phyloP scores from a whole-genome alignment of 805 yeast species.

The Ogataea angusta region DNA sequence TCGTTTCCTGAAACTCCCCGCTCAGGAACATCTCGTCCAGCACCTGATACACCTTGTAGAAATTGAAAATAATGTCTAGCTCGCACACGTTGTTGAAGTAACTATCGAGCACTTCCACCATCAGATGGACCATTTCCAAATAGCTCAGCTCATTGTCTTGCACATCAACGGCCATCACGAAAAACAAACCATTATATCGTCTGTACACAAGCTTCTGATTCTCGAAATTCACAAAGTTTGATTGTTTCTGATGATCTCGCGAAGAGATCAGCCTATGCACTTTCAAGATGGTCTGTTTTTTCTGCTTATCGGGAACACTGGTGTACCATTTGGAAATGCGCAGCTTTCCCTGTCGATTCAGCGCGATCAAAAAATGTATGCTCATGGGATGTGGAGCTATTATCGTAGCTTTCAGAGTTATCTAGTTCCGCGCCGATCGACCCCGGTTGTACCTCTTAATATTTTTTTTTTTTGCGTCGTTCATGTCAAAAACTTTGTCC shows the following conservation, averaged over 20 bases:
- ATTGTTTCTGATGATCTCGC: slow-evolving; percentile 78
- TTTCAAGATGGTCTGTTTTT: slow-evolving; percentile 49
- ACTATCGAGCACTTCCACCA: slow-evolving; percentile 84
- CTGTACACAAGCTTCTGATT: slow-evolving; percentile 73
- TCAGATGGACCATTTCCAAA: slow-evolving; percentile 78
- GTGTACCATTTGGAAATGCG: slow-evolving; percentile 78
- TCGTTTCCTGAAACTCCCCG: slow-evolving; percentile 88
- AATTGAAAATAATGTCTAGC: slow-evolving; percentile 87
- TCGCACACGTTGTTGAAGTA: slow-evolving; percentile 92
- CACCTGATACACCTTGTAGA: slow-evolving; percentile 76
- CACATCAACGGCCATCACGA: slow-evolving; percentile 78
- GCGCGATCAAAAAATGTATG: slow-evolving; percentile 73
- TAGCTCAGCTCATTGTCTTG: slow-evolving; percentile 79
- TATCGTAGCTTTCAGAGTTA: not conserved
- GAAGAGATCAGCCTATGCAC: slow-evolving; percentile 78
- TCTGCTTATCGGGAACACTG: slow-evolving; percentile 39
- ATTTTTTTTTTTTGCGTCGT: slow-evolving; percentile 5
- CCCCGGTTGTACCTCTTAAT: not conserved
- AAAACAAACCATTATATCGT: slow-evolving; percentile 88
- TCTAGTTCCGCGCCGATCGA: slow-evolving; percentile 5
- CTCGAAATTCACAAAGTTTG: slow-evolving; percentile 42
- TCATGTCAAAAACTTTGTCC: slow-evolving; percentile 3
- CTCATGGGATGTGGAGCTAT: slow-evolving; percentile 46
- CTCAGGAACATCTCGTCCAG: slow-evolving; percentile 86
- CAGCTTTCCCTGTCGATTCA: slow-evolving; percentile 92